A percentile compares a stretch with the other conserved stretches of the same genome.
phyloP scores from a whole-genome alignment of 768 basidiomycete genomes.

The Lentinula boryana region DNA sequence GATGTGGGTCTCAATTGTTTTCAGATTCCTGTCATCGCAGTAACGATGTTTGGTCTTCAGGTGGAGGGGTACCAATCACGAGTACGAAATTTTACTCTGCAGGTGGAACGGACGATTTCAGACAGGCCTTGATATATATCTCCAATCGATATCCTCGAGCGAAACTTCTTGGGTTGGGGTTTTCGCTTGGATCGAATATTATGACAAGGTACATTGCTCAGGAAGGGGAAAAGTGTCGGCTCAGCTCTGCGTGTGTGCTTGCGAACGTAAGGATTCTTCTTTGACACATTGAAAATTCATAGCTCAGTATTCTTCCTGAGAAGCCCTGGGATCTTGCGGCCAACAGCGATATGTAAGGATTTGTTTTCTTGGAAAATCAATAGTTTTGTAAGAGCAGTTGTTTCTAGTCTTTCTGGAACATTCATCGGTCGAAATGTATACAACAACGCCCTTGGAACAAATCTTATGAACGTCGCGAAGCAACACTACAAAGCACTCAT shows the following conservation, averaged over 20 bases:
- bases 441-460: conserved; percentile 43
- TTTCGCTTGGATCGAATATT: conserved; percentile 73
- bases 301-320: background rate
- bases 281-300: background rate
- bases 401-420: conserved; percentile 28
- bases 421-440: conserved; percentile 39
- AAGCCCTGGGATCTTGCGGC: conserved; percentile 9
- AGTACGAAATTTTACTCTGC: conserved; percentile 59
- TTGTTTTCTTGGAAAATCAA: background rate
- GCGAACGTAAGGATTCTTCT: conserved; percentile 38
- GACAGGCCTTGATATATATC: conserved; percentile 55
- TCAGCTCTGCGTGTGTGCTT: conserved; percentile 40
- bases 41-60: conserved; percentile 18
- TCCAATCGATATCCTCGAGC: conserved; percentile 50
- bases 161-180: conserved; percentile 60
- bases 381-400: conserved; percentile 1
- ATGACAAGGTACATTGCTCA: conserved; percentile 62
- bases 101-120: conserved; percentile 62
- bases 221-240: conserved; percentile 41
- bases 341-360: conserved; percentile 14
- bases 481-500: conserved; percentile 26
- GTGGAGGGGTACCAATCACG: conserved; percentile 56
- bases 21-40: background rate
- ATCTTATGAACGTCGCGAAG: conserved; percentile 33
- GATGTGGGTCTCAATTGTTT: conserved; percentile 35